phyloP scores from a whole-genome alignment of 768 basidiomycete species.

The Pisolithus marmoratus region DNA sequence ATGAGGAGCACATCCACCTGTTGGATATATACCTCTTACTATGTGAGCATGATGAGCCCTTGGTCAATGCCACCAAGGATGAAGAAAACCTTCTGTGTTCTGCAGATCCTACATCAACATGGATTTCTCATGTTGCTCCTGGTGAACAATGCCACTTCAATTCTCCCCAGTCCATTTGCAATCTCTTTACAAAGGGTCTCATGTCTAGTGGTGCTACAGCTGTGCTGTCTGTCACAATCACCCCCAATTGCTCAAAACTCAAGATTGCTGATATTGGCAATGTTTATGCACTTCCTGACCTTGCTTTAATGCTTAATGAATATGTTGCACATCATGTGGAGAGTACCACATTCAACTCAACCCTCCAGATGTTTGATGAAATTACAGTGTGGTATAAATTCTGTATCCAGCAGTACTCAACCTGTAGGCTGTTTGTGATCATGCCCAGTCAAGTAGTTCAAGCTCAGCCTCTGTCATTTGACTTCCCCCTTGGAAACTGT shows the following conservation, averaged over 20 bases:
- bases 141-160: too few species aligned
- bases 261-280: too few species aligned
- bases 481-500: background rate
- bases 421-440: background rate
- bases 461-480: background rate
- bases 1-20: constrained; percentile 20
- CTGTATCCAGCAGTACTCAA: constrained; percentile 3
- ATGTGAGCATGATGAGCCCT: background rate
- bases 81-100: background rate
- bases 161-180: too few species aligned
- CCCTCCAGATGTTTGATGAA: background rate
- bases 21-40: constrained; percentile 21
- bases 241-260: too few species aligned
- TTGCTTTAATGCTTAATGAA: background rate
- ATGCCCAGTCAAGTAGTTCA: constrained; percentile 5
- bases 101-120: background rate
- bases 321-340: background rate
- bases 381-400: constrained; percentile 6
- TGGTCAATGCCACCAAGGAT: background rate
- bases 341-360: too few species aligned
- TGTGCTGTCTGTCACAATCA: too few species aligned
- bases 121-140: too few species aligned
- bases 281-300: too few species aligned
- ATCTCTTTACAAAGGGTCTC: too few species aligned
- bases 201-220: too few species aligned